Base-by-base conservation (phyloP, 2,329 filamentous ascomycete species). In the Phialophora verrucosa region DNA sequence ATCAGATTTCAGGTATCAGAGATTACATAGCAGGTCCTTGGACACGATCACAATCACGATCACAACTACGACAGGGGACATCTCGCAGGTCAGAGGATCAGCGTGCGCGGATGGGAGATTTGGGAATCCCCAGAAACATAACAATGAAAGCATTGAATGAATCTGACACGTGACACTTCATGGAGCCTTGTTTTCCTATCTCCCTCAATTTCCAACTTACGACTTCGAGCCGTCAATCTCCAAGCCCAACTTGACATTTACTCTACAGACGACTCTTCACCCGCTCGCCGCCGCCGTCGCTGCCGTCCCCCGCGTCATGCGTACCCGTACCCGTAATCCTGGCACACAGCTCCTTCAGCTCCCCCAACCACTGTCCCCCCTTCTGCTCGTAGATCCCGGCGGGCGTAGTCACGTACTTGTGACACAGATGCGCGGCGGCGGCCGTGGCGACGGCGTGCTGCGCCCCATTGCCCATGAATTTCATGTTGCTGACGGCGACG, bases 371-470 rank as follows among this genome's bases (percentile, higher is more conserved):
- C 20, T 3, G 32, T 10, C 32, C 32, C 32, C 27, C 25, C 4
- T 2, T 25, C 7, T 44, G 35, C 31, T 44, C 20, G 25, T 42
- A 38, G n/a, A 58, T 20, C 17, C 59, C 59, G 5, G 49, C 32
- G 1, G 59, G 59, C 11, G 27, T 55, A 2, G 59, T 62, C 8
- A 11, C 10, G 23, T 55, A 56, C 25, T 44, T 62, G n/a, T 25
- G 32, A 14, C 59, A 62, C 49, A 62, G 17, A 25, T 62, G 59
- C 8, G 59, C 59, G 5, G 59, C 59, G 3, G 35, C 31, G 12
- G 59, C 59, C 8, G 59, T 44, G 11, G 59, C 59, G 20, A 62
- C 44, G 4, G 59, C 59, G 14, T 62, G 59, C 32, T 62, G 59
- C 17, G 17, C 59, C 11, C 59, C 59, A 54, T 62, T 59, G 20